Evolutionary conservation across 352 stramenopile species (phyloP), one percentile per base, ranked within the genome.

Genomic region (Elongisporangium anandrum): DNA sequence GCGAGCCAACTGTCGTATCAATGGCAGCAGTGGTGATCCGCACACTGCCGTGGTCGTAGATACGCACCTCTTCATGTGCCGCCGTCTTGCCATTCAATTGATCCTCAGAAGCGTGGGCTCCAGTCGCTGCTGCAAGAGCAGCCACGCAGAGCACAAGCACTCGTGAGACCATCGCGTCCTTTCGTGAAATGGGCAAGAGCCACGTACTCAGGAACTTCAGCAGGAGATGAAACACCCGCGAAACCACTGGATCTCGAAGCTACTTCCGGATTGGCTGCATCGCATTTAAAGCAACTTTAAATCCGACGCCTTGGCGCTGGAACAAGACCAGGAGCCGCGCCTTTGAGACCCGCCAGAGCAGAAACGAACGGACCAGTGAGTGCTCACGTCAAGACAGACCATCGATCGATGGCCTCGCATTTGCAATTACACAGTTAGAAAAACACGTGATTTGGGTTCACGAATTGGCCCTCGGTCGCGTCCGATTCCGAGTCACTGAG

Each of bases 401-500:
- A 39, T 17, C 52, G 58, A 56, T 53, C 50, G 54, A 56, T 48
- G 47, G 45, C 24, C 24, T 34, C 24, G 24, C 4, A 34, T 34
- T 34, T 34, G 24, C 24, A 34, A 34, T 34, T 34, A 34, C 7
- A 34, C 41, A 63, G 58, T 66, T 69, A 75, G 57, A 79, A 68
- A 41, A 68, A 67, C 29, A 48, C 61, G 51, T 60, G 61, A 52
- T 57, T 47, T 39, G 72, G 64, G 67, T 88, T 90, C 34, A 70
- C 69, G 55, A 90, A 90, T 19, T 71, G 69, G 58, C 76, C 76
- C 65, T 92, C 75, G 47, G 20, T 68, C 69, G 23, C 65, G 52
- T 81, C 66, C 53, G 74, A 87, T 41, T 88, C 72, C 17, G 82
- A 90, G 49, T 78, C 72, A 12, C 70, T 62, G 34, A 88, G 57